Base-by-base conservation (phyloP, 2,329 filamentous ascomycete genomes). In the Clonostachys rosea region DNA sequence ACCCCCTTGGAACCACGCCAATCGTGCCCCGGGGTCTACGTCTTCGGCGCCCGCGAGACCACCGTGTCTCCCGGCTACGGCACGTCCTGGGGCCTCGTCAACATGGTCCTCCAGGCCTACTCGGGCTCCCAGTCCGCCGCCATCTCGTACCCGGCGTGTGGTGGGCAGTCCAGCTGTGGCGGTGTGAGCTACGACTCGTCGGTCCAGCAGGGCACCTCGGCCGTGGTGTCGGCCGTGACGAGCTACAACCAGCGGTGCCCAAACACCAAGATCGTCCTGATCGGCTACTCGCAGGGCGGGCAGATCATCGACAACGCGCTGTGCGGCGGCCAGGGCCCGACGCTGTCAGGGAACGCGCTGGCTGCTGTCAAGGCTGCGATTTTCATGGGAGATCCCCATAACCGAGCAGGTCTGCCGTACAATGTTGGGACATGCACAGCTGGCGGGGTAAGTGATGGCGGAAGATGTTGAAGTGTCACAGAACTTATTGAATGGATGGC, bases 301-400 rank as follows among this genome's bases (percentile, higher is more conserved):
- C 78, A 85, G 56, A 83, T 85, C 55, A 76, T 82, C 64, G 80
- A 85, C 54, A 80, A 81, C 52, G 80, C 80, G 3, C 60, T 84
- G 41, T 85, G 81, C 50, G 81, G 81, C n/a, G 81, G 81, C 34
- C 69, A 73, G 2, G 65, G 68, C 0, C 64, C 73, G 1, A 64
- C 65, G 3, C 60, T 79, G 5, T 68, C 66, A 3, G 65, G 71
- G 0, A 68, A 65, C 6, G 76, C 79, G 4, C 62, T 82, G 8
- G 65, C 63, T 5, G 74, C 75, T 57, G 75, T 86, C 54, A 83
- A 83, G 62, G 83, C 79, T 0, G 79, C 75, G 13, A 83, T 86
- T 53, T 79, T 84, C 59, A 78, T 85, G 74, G 83, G 83, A 7
- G 75, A 83, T 55, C 84, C 84, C 5, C 71, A 81, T 49, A 78